phyloP scores from a whole-genome alignment of 1,139 yeast species.

The Saccharomyces hybrid region DNA sequence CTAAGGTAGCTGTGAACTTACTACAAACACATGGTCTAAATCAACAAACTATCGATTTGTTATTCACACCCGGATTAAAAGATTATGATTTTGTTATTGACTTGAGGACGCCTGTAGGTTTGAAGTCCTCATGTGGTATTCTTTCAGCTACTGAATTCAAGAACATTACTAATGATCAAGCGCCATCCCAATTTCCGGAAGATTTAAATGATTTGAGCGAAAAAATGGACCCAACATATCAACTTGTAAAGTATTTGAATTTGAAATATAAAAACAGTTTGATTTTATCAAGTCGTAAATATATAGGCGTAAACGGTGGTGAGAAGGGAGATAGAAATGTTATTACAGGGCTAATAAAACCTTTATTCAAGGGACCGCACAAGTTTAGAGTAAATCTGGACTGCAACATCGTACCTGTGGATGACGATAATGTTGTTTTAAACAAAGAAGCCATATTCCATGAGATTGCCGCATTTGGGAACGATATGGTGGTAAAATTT shows the following conservation, averaged over 20 bases:
- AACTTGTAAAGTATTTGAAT: slow-evolving; percentile 48
- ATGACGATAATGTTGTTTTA: slow-evolving; percentile 48
- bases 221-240: slow-evolving; percentile 51
- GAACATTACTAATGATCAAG: slow-evolving; percentile 42
- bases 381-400: slow-evolving; percentile 78
- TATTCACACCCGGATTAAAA: slow-evolving; percentile 72
- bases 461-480: slow-evolving; percentile 66
- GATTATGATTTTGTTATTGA: slow-evolving; percentile 78
- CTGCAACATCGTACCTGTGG: slow-evolving; percentile 61
- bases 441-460: slow-evolving; percentile 68
- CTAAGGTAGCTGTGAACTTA: slow-evolving; percentile 63
- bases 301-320: slow-evolving; percentile 44
- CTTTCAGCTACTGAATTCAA: slow-evolving; percentile 51
- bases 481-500: slow-evolving; percentile 26
- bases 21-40: slow-evolving; percentile 42
- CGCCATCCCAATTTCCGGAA: slow-evolving; percentile 29
- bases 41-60: slow-evolving; percentile 42
- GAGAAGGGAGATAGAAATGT: slow-evolving; percentile 39
- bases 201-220: slow-evolving; percentile 29
- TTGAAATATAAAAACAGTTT: slow-evolving; percentile 46
- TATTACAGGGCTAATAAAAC: slow-evolving; percentile 75
- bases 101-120: slow-evolving; percentile 42
- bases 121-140: slow-evolving; percentile 47
- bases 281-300: slow-evolving; percentile 53
- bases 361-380: slow-evolving; percentile 44